phyloP scores from a whole-genome alignment of 2,329 filamentous ascomycete species.

The Aspergillus sojae region DNA sequence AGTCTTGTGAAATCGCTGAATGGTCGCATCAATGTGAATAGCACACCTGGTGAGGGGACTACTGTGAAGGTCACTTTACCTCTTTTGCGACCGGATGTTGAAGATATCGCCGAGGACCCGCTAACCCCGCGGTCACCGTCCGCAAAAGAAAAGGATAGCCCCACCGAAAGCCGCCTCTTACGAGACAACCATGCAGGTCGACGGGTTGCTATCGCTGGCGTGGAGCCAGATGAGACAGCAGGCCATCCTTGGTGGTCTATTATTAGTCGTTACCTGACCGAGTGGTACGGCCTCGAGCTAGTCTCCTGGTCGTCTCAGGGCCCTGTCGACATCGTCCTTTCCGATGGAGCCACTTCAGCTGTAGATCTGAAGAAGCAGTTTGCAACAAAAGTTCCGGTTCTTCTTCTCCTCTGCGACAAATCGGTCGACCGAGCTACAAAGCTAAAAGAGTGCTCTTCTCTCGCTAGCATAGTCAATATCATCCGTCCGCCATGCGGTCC shows the following conservation, averaged over 20 bases:
- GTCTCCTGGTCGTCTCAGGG: constrained; percentile 30
- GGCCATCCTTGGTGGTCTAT: constrained; percentile 29
- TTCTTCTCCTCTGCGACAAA: constrained; percentile 43
- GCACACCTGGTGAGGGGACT: constrained; percentile 57
- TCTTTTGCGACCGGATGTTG: constrained; percentile 35
- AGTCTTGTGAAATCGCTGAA: constrained; percentile 62
- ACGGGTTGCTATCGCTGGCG: constrained; percentile 34
- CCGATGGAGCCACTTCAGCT: constrained; percentile 34
- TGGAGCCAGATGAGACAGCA: constrained; percentile 22
- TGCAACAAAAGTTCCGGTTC: constrained; percentile 28
- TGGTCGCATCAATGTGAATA: constrained; percentile 61
- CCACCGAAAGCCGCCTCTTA: constrained; percentile 27
- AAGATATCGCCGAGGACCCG: constrained; percentile 19
- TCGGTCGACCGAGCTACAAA: constrained; percentile 37
- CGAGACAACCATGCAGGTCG: constrained; percentile 28
- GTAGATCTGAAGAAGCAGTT: constrained; percentile 21
- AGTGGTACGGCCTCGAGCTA: constrained; percentile 42
- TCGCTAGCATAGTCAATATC: constrained; percentile 40
- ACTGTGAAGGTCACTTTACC: constrained; percentile 55
- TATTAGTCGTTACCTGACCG: constrained; percentile 35
- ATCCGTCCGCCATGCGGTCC: constrained; percentile 45
- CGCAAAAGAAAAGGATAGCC: constrained; percentile 21
- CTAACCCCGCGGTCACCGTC: constrained; percentile 16
- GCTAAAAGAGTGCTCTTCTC: constrained; percentile 29
- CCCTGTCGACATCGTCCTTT: constrained; percentile 39